Percentiles rank a stretch among this genome's conserved stretches.
These are phyloP conservation scores for Russula vinacea DNA, from an alignment of 768 basidiomycete species.

Conservation along the genomic window DNA sequence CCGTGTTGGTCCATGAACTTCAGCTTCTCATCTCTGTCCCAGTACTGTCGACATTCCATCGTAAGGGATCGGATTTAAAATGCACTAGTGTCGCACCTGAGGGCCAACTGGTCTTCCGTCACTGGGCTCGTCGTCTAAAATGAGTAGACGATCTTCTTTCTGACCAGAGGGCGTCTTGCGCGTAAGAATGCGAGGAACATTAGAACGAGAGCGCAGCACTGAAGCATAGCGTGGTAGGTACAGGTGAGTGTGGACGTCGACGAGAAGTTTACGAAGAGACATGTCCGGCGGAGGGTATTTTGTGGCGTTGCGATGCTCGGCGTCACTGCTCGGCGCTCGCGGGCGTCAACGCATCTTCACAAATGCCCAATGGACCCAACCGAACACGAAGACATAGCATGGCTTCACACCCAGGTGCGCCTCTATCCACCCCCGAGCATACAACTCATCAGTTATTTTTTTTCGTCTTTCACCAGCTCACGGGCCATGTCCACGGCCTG, in stretches of 20 bases:
- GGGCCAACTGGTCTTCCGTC: conserved; percentile 77
- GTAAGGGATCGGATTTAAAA: not conserved
- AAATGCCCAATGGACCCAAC: conserved; percentile 11
- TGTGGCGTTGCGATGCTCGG: not conserved
- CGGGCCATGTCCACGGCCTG: conserved; percentile 2
- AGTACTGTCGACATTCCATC: conserved; percentile 48
- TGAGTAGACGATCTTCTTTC: conserved; percentile 66
- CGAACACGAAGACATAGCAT: conserved; percentile 19
- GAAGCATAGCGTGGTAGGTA: conserved; percentile 78
- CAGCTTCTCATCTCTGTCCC: conserved; percentile 74
- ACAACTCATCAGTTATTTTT: not conserved
- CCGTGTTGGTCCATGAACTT: conserved; percentile 82
- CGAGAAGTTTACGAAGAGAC: conserved; percentile 42
- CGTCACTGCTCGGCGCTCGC: too few species aligned
- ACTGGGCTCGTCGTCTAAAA: conserved; percentile 76
- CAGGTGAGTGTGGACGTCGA: conserved; percentile 86
- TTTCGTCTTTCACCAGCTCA: conserved; percentile 9
- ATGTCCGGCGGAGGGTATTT: not conserved
- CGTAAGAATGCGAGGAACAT: conserved; percentile 64
- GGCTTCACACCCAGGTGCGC: conserved; percentile 17
- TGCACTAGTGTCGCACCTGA: conserved; percentile 46
- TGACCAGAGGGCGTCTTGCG: conserved; percentile 45
- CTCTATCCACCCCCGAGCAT: not conserved
- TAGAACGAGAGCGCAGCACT: conserved; percentile 59
- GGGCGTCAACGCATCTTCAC: not conserved